Percentiles rank a stretch among this genome's conserved stretches.
Conservation (phyloP, 257 asterid species). For the Anisodus acutangulus region DNA sequence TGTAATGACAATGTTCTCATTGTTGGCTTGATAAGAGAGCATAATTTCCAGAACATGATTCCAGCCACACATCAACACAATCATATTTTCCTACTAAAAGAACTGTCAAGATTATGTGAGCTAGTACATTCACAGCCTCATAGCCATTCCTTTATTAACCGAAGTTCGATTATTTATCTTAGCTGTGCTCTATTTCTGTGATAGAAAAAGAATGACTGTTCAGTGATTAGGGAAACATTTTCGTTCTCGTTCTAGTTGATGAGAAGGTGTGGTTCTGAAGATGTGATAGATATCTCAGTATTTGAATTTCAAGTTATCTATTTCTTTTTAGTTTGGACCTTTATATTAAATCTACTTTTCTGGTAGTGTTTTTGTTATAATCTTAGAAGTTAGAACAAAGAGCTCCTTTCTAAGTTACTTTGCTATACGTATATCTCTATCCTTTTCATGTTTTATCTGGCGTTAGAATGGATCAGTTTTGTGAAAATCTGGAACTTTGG, state of each 20-base stretch:
- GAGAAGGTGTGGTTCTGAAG: not conserved
- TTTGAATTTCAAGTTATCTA: not conserved
- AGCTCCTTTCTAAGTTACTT: not conserved
- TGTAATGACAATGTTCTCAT: not conserved
- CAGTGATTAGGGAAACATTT: not conserved
- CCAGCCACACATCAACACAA: too few species aligned
- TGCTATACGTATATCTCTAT: not conserved
- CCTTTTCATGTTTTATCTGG: not conserved
- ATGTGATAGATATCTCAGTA: not conserved
- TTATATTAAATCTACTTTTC: not conserved
- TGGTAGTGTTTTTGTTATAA: not conserved
- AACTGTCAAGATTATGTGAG: not conserved
- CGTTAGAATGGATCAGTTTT: not conserved
- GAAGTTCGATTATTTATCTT: too few species aligned
- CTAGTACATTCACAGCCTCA: not conserved
- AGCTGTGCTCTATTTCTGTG: not conserved
- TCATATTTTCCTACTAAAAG: not conserved
- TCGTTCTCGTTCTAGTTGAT: not conserved
- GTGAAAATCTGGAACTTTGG: not conserved
- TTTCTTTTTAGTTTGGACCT: not conserved
- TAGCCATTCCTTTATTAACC: not conserved
- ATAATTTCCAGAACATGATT: too few species aligned
- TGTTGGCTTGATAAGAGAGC: not conserved
- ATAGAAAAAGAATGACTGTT: not conserved
- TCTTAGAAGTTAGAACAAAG: not conserved